Conservation (phyloP, 108 stramenopile species). For the Mediolabrus comicus region DNA sequence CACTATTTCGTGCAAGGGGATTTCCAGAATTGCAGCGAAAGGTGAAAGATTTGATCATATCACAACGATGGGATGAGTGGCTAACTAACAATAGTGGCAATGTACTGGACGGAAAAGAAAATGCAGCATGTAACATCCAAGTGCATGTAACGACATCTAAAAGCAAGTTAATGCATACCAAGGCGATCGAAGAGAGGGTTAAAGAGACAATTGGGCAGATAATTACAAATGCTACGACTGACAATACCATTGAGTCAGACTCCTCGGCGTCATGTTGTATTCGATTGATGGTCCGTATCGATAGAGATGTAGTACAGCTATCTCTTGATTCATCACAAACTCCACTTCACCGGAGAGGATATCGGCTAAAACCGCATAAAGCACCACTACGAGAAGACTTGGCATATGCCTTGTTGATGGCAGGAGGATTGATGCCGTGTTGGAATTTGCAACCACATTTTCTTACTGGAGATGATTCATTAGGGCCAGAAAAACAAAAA, state of each 20-base stretch:
- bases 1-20: slow-evolving; percentile 54
- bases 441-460: slow-evolving; percentile 24
- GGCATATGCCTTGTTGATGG: slow-evolving; percentile 62
- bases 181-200: slow-evolving; percentile 64
- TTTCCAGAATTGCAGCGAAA: slow-evolving; percentile 68
- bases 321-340: slow-evolving; percentile 53
- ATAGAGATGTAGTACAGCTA: slow-evolving; percentile 60
- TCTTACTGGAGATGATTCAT: not conserved
- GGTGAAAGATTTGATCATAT: slow-evolving; percentile 48
- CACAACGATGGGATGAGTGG: slow-evolving; percentile 47
- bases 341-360: slow-evolving; percentile 68
- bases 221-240: slow-evolving; percentile 10
- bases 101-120: not conserved
- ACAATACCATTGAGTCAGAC: not conserved
- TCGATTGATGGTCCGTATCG: slow-evolving; percentile 47
- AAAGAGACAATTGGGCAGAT: slow-evolving; percentile 39
- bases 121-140: slow-evolving; percentile 30
- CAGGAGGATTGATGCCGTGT: slow-evolving; percentile 52
- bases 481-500: not conserved
- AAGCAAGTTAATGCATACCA: slow-evolving; percentile 69
- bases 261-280: slow-evolving; percentile 17
- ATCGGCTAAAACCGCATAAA: slow-evolving; percentile 62
- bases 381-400: slow-evolving; percentile 84
- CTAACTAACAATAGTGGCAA: too few relatives aligned
- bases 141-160: slow-evolving; percentile 62